These are phyloP conservation scores for Neurospora tetrasperma DNA, from an alignment of 495 filamentous ascomycete genomes.

Conservation along the genomic window DNA sequence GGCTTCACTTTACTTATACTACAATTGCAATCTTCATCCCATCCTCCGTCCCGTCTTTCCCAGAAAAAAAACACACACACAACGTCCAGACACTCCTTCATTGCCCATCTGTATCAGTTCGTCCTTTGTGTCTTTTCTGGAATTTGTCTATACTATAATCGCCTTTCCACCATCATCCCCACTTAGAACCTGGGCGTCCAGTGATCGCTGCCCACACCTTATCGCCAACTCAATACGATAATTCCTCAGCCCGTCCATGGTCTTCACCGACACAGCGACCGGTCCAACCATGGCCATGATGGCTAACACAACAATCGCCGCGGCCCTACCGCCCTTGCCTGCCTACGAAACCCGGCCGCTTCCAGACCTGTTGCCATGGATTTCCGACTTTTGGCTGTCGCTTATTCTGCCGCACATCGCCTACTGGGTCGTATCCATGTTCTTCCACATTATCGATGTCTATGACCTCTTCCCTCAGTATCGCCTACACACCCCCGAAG, in stretches of 20 bases:
- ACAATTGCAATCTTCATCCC: not conserved
- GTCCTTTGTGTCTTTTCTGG: not conserved
- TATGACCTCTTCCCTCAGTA: constrained; percentile 77
- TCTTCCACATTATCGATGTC: constrained; percentile 78
- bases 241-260: not conserved
- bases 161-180: not conserved
- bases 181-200: not conserved
- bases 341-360: constrained; percentile 56
- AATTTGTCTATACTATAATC: not conserved
- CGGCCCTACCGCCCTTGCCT: constrained; percentile 65
- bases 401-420: constrained; percentile 68
- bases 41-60: not conserved
- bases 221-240: not conserved
- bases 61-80: not conserved
- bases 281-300: constrained; percentile 26
- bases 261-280: not conserved
- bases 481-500: constrained; percentile 84
- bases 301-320: constrained; percentile 32
- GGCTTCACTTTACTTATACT: not conserved
- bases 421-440: constrained; percentile 79
- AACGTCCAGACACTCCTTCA: not conserved
- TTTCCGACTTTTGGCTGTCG: constrained; percentile 71
- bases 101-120: not conserved
- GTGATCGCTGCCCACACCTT: not conserved
- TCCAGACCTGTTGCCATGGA: constrained; percentile 58